Base-by-base conservation (phyloP, 2,329 filamentous ascomycete genomes). In the Xylariales sp. region DNA sequence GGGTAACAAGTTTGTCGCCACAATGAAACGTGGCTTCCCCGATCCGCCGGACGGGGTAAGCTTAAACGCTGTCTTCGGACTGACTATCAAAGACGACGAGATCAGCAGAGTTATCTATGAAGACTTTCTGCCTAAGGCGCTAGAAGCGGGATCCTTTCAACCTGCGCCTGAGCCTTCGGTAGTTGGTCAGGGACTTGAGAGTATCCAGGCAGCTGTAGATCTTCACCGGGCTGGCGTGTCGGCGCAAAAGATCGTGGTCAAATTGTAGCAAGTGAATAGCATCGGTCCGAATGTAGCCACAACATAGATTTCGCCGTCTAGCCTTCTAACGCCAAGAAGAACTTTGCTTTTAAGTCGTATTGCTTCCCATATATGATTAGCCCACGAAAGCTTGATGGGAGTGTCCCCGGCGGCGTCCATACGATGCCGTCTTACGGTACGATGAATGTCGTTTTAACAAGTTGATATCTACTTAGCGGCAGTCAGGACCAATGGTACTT, bases 161-260 rank as follows among this genome's bases (percentile, higher is more conserved):
- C 74, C 80, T 4, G 79, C 79, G 45, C 83, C 83, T 0, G 74
- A 79, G 46, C 77, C 82, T 1, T 50, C 76, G 30, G 70, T 84
- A 46, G 76, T 81, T 0, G 80, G 81, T 3, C 75, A 80, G 3
- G 83, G 83, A 9, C 68, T 85, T 18, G 80, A 81, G 54, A 78
- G 74, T 45, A 74, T 84, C 1, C 81, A 85, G 62, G 78, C 76
- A 6, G 83, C 76, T 0, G 64, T 84, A 36, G 78, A 83, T 70
- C 34, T 77, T 0, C 69, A 80, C 3, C 76, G 68, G 48, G 76
- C 78, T 55, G 81, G 82, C 2, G 79, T 83, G 1, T 82, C 80
- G 7, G 82, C 79, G 1, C 77, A 77, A 71, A 85, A 84, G 71
- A 32, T 83, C 30, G 81, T 84, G 16, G 77, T 82, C 30, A 71